phyloP scores from a whole-genome alignment of 768 basidiomycete species.

The Rhodotorula babjevae region DNA sequence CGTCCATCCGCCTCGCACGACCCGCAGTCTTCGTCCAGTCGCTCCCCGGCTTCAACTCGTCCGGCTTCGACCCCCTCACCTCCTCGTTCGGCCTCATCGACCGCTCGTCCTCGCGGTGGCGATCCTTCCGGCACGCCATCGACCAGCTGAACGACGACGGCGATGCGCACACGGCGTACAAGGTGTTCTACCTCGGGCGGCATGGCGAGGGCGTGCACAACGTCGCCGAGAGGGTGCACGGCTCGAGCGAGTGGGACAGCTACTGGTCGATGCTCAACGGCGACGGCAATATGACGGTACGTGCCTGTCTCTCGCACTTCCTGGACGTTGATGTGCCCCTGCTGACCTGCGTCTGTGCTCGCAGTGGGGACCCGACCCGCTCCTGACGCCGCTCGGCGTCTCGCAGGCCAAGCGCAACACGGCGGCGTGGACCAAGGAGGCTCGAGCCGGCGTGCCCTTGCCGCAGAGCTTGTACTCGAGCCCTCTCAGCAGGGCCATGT shows the following conservation, averaged over 20 bases:
- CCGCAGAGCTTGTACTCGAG: conserved; percentile 42
- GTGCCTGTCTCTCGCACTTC: not conserved
- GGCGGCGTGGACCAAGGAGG: conserved; percentile 34
- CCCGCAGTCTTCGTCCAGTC: conserved; percentile 16
- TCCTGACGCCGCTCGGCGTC: conserved; percentile 38
- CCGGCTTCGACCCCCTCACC: not conserved
- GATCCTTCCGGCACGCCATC: conserved; percentile 29
- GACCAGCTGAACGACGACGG: conserved; percentile 33
- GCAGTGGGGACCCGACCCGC: conserved; percentile 45
- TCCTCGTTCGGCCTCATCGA: conserved; percentile 33
- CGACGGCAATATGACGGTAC: conserved; percentile 41
- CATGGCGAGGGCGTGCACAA: conserved; percentile 44
- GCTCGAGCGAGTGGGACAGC: conserved; percentile 41
- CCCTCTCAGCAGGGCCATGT: conserved; percentile 39
- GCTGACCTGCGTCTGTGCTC: not conserved
- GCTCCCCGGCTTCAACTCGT: not conserved
- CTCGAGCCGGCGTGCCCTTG: conserved; percentile 30
- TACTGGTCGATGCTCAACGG: conserved; percentile 40
- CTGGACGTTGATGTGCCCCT: not conserved
- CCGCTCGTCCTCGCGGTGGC: conserved; percentile 33
- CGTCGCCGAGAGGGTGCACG: conserved; percentile 36
- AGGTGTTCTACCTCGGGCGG: conserved; percentile 41
- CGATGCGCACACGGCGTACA: conserved; percentile 41
- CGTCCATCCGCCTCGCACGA: too few species aligned
- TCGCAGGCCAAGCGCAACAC: conserved; percentile 37